These are phyloP conservation scores for Citrus medica DNA, from an alignment of 345 rosid species.

Conservation along the genomic window DNA sequence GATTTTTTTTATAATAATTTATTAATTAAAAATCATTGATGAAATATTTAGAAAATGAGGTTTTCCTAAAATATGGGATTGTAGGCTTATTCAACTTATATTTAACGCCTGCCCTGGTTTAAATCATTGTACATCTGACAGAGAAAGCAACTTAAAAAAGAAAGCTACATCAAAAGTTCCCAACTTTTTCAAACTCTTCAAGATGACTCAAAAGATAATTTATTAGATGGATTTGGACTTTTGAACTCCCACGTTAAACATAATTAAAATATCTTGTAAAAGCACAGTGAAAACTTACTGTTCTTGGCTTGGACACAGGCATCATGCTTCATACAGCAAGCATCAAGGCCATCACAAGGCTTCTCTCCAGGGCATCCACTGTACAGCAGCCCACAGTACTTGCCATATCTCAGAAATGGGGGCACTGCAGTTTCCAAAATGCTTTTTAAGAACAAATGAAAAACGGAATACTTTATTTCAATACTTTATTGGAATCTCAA, in stretches of 20 bases:
- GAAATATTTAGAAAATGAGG: fast-evolving
- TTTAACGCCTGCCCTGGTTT: no score
- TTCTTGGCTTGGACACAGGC: slow-evolving; percentile 73
- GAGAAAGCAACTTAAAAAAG: not conserved
- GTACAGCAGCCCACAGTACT: slow-evolving; percentile 83
- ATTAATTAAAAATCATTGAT: no score
- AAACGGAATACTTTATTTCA: not conserved
- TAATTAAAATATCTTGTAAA: not conserved
- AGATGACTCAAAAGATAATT: not conserved
- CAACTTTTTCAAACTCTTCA: not conserved
- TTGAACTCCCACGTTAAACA: not conserved
- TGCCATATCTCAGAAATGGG: slow-evolving; percentile 85
- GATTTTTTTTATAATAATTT: no score
- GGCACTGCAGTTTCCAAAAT: slow-evolving; percentile 46
- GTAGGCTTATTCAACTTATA: no score
- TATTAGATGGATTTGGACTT: not conserved
- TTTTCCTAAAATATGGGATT: no score
- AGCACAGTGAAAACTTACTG: slow-evolving; percentile 34
- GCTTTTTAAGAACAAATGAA: not conserved
- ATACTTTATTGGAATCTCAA: not conserved
- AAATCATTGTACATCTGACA: no score
- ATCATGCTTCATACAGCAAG: slow-evolving; percentile 96
- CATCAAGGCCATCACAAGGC: slow-evolving; percentile 93
- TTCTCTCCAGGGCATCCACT: slow-evolving; percentile 92
- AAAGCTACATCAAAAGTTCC: not conserved